Evolutionary conservation across 441 rosid species (phyloP), one percentile per base, ranked within the genome.

Genomic region (Erodium trifolium): DNA sequence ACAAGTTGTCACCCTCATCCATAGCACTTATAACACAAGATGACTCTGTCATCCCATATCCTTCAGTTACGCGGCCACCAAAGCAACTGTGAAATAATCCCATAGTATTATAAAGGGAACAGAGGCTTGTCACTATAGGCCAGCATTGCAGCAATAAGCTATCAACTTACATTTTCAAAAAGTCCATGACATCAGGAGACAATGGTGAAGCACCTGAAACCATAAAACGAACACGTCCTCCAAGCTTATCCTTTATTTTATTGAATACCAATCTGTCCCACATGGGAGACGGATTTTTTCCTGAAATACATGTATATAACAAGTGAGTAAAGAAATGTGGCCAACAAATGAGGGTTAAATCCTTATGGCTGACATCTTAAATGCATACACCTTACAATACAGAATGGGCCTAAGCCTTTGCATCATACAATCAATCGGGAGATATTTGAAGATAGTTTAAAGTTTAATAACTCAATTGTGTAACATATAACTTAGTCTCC

Each of bases 41-140:
- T 41, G 95, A 90, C 82, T 95, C 99, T 2, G 99, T 95, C 99
- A 95, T 95, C 78, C 99, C 99, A 80, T 95, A 95, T 71, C 99
- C 99, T 82, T 95, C 98, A 14, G 71, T 1, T 70, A 95, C 84
- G 6, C 71, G 79, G 65, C 95, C 88, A 70, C 97, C 91, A 80
- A 95, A 89, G 87, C 98, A 92, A 76, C 98, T 95, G 84, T 69
- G 64, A 79, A 67, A 41, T 71, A 78, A 57, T 70, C 63, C 51
- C 60, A 23, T 63, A n/a, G 29, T 29, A 75, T 64, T 62, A 45
- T 23, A 11, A 27, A 67, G 49, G 34, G 55, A 55, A 72, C 68
- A 72, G 12, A 34, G 69, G 49, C 72, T 10, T 17, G 72, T 55
- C 63, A 53, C 67, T 73, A 35, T 70, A 73, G 65, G 23, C 16